phyloP scores from a whole-genome alignment of 2,329 filamentous ascomycete species.

The Alternaria sp. region DNA sequence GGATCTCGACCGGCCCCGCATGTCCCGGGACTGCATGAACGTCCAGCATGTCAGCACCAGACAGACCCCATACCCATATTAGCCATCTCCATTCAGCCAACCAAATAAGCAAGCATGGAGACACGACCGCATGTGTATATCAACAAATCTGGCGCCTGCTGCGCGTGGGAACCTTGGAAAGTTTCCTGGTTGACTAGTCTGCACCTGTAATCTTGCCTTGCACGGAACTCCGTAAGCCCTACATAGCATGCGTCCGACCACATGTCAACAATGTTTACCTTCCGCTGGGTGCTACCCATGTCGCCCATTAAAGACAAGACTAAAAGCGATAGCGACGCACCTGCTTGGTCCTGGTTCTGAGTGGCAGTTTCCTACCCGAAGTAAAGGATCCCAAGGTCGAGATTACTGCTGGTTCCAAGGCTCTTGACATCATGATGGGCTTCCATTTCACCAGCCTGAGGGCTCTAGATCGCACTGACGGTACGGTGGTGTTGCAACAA shows the following conservation, averaged over 20 bases:
- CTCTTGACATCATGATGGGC: constrained; percentile 29
- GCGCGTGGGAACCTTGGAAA: background rate
- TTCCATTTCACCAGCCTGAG: constrained; percentile 41
- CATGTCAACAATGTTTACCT: constrained; percentile 8
- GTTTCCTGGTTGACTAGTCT: background rate
- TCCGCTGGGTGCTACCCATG: constrained; percentile 5
- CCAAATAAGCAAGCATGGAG: background rate
- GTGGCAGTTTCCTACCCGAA: constrained; percentile 21
- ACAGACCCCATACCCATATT: background rate
- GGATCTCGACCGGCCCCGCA: constrained; percentile 9
- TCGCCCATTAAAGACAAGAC: constrained; percentile 4
- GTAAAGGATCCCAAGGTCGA: background rate
- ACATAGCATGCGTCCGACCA: constrained; percentile 3
- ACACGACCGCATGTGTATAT: background rate
- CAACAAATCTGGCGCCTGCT: background rate
- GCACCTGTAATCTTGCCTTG: background rate
- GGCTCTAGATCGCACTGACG: constrained; percentile 48
- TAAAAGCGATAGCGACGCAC: constrained; percentile 12
- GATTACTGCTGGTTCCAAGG: background rate
- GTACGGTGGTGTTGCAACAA: constrained; percentile 47
- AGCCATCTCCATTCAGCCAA: constrained; percentile 1
- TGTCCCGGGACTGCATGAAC: constrained; percentile 3
- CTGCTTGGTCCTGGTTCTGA: constrained; percentile 22
- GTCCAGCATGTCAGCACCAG: background rate
- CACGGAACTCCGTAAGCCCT: background rate